Conservation (phyloP, 768 basidiomycete genomes). For the Mycena maculata region DNA sequence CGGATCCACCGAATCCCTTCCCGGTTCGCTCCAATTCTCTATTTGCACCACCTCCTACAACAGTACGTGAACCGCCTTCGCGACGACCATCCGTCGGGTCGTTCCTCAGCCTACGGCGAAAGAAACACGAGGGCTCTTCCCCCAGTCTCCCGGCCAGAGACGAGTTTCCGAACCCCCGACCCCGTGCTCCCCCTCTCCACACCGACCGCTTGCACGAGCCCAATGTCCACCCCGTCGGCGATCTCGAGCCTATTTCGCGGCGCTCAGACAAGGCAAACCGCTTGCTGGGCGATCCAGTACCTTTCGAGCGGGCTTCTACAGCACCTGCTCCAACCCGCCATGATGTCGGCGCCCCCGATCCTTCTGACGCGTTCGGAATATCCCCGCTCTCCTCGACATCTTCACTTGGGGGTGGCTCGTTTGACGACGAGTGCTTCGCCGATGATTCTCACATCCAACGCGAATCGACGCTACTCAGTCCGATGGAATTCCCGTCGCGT, state of each 20-base stretch:
- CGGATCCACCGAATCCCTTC: conserved; percentile 5
- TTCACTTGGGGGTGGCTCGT: neutral
- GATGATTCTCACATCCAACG: conserved; percentile 16
- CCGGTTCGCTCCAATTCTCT: neutral
- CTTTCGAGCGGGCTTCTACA: neutral
- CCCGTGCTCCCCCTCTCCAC: neutral
- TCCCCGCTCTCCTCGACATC: neutral
- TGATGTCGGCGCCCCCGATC: neutral
- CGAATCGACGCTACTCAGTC: conserved; percentile 19
- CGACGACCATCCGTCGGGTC: conserved; percentile 13
- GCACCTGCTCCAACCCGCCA: neutral
- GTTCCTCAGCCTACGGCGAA: conserved; percentile 20
- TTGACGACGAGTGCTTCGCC: conserved; percentile 3
- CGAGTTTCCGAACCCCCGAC: neutral
- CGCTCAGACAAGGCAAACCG: conserved; percentile 19
- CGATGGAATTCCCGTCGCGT: conserved; percentile 22
- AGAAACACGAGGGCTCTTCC: neutral
- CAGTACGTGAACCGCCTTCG: neutral
- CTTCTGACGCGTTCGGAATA: conserved; percentile 9
- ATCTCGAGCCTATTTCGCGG: neutral
- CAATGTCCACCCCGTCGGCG: conserved; percentile 25
- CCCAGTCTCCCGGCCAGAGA: neutral
- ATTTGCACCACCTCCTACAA: neutral
- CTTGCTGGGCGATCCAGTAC: conserved; percentile 12
- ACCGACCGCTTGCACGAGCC: conserved; percentile 15